These are phyloP conservation scores for Neltuma alba DNA, from an alignment of 306 rosid genomes.

Conservation along the genomic window DNA sequence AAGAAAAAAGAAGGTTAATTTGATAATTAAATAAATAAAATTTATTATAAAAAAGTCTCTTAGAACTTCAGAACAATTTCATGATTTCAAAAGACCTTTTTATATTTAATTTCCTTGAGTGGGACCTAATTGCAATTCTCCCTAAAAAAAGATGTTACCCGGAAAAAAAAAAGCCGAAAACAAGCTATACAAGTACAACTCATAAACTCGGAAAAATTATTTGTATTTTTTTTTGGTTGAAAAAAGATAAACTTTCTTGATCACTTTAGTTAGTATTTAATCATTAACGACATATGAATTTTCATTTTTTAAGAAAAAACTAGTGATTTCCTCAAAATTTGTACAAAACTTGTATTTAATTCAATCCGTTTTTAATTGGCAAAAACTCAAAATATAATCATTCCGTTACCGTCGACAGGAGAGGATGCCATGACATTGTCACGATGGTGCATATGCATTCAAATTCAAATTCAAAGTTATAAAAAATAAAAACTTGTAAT, in stretches of 20 bases:
- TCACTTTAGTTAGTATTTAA: neutral
- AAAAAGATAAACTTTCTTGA: neutral
- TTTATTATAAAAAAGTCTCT: no score
- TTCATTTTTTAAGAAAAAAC: neutral
- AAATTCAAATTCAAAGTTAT: no score
- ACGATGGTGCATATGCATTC: neutral
- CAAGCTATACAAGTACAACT: neutral
- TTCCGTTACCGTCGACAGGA: neutral
- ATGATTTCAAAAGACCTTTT: no score
- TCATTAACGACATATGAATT: neutral
- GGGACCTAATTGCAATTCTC: no score
- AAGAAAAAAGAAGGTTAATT: no score
- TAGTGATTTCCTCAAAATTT: neutral
- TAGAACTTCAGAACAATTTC: no score
- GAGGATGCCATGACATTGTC: neutral
- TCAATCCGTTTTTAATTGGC: neutral
- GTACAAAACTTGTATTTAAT: neutral
- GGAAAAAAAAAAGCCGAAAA: no score
- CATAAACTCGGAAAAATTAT: neutral
- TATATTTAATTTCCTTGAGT: no score
- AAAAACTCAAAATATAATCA: neutral
- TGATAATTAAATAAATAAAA: no score
- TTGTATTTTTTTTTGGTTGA: neutral
- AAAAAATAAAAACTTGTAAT: neutral
- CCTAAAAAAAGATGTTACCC: neutral